A percentile compares a stretch with the other conserved stretches of the same genome.
phyloP scores from a whole-genome alignment of 1,284 basidiomycete genomes.

The Naganishia liquefaciens region DNA sequence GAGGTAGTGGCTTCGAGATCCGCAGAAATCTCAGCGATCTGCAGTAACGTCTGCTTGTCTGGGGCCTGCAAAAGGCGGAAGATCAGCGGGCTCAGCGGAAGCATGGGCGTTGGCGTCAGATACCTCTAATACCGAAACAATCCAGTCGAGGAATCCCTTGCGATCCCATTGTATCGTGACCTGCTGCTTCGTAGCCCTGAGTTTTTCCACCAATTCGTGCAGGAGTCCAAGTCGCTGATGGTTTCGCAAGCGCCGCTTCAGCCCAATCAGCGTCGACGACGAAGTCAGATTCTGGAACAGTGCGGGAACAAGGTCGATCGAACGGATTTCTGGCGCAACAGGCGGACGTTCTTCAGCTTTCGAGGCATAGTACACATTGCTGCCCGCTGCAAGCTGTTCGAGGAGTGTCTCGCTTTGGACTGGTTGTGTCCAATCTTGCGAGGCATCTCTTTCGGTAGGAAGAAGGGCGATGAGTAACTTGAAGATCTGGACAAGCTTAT shows the following conservation, averaged over 20 bases:
- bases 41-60: conserved; percentile 4
- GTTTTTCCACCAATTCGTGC: background rate
- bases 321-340: background rate
- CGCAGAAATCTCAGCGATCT: conserved; percentile 9
- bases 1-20: background rate
- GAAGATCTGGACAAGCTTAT: conserved; percentile 1
- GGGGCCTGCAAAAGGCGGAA: background rate
- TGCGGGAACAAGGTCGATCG: background rate
- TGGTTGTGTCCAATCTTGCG: background rate
- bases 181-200: background rate
- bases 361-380: background rate
- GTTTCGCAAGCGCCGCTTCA: background rate
- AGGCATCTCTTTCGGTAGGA: conserved; percentile 1
- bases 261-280: background rate
- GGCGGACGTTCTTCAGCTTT: conserved; percentile 8
- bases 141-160: conserved; percentile 3
- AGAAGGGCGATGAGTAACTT: conserved; percentile 1
- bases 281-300: conserved; percentile 15
- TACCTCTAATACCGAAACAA: conserved; percentile 1
- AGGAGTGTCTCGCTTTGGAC: background rate
- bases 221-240: conserved; percentile 5
- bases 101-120: too few species aligned
- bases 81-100: background rate
- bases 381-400: background rate
- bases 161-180: conserved; percentile 1